A percentile compares a stretch with the other conserved stretches of the same genome.
Evolutionary conservation across 306 rosid species (phyloP).

Genomic region (Adenanthera pavonina): DNA sequence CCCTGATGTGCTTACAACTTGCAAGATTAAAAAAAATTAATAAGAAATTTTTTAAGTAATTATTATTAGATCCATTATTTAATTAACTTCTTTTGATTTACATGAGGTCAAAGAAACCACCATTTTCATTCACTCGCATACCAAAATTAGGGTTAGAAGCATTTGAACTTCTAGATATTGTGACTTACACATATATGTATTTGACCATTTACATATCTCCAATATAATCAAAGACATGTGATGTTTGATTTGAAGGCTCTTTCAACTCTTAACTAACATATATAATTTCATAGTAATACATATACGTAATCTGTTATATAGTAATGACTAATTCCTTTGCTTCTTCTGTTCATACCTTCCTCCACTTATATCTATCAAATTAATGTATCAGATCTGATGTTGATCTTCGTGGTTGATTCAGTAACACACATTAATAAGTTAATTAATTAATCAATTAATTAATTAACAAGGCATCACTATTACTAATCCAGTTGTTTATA

Average conservation of each 20-base stretch:
- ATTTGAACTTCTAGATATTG: background rate
- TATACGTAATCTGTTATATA: background rate
- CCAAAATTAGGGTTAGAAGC: background rate
- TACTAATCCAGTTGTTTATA: slow-evolving; percentile 24
- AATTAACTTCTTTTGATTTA: too few relatives aligned
- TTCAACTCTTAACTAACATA: slow-evolving; percentile 5
- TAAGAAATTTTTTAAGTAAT: too few relatives aligned
- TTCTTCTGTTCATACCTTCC: slow-evolving; percentile 12
- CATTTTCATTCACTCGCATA: background rate
- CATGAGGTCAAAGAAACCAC: background rate
- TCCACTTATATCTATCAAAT: slow-evolving; percentile 14
- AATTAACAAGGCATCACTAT: slow-evolving; percentile 10
- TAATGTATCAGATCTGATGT: slow-evolving; percentile 44
- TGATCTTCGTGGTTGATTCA: slow-evolving; percentile 41
- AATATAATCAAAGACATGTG: background rate
- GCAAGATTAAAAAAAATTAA: too few relatives aligned
- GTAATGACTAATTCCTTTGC: background rate
- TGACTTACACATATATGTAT: background rate
- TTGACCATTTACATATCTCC: slow-evolving; percentile 8
- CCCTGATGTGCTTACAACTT: too few relatives aligned
- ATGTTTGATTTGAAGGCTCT: background rate
- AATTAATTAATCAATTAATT: background rate
- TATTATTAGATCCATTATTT: too few relatives aligned
- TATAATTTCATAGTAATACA: background rate
- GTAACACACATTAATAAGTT: background rate